Percentiles rank a stretch among this genome's conserved stretches.
phyloP scores from a whole-genome alignment of 208 protist species.

The Angomonas deanei region DNA sequence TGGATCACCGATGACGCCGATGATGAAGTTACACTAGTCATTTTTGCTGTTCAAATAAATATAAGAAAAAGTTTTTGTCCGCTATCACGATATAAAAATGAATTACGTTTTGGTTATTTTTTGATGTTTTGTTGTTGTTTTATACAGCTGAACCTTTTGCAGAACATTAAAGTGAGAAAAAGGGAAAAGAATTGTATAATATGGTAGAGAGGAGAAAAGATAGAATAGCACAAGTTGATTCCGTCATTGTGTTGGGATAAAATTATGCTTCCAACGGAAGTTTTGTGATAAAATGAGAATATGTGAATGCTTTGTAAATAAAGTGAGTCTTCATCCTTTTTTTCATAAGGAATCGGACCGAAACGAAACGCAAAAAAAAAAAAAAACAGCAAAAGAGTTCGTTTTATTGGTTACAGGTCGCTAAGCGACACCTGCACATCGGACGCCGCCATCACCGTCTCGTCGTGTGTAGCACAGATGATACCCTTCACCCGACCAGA shows the following conservation, averaged over 20 bases:
- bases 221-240: too few relatives aligned
- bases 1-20: background rate
- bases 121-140: conserved; percentile 2
- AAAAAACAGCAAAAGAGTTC: conserved; percentile 2
- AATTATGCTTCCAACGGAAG: too few relatives aligned
- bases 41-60: background rate
- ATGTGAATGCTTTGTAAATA: background rate
- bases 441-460: conserved; percentile 38
- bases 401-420: too few relatives aligned
- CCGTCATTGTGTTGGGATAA: too few relatives aligned
- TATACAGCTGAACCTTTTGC: background rate
- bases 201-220: too few relatives aligned
- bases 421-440: conserved; percentile 43
- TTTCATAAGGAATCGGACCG: background rate
- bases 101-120: background rate
- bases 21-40: background rate
- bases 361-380: conserved; percentile 4
- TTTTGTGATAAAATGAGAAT: background rate
- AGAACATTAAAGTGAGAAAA: too few relatives aligned
- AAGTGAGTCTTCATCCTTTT: background rate
- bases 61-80: conserved; percentile 3
- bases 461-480: conserved; percentile 63
- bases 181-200: too few relatives aligned
- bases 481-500: conserved; percentile 30
- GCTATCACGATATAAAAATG: background rate